Conservation (phyloP, 179 eudicot genomes). For the Silene vulgaris region DNA sequence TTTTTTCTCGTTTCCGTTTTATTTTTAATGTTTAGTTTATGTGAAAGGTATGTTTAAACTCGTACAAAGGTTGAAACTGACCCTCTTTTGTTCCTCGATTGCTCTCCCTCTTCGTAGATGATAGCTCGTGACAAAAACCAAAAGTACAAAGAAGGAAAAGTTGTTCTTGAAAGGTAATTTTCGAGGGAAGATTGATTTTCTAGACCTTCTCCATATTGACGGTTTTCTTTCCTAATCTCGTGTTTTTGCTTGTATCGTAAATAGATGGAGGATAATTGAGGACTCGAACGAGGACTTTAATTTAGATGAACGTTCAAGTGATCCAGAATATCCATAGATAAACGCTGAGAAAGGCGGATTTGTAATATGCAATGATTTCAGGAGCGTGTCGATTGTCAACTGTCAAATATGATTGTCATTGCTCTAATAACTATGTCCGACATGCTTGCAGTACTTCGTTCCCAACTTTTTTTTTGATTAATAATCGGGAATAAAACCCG, state of each 20-base stretch:
- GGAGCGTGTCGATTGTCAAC: not conserved
- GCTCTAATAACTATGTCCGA: not conserved
- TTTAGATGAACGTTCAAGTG: constrained; percentile 30
- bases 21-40: no score
- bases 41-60: no score
- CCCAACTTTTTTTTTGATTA: no score
- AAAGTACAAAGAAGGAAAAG: constrained; percentile 40
- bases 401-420: not conserved
- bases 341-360: not conserved
- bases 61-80: not conserved
- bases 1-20: no score
- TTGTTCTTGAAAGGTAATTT: constrained; percentile 38
- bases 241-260: not conserved
- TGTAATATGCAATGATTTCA: not conserved
- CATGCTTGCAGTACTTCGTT: no score
- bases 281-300: constrained; percentile 28
- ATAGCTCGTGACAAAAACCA: constrained; percentile 38
- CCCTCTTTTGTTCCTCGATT: not conserved
- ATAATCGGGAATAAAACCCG: no score
- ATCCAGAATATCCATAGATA: constrained; percentile 31
- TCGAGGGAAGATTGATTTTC: not conserved
- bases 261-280: constrained; percentile 35
- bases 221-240: not conserved
- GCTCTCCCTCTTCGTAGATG: constrained; percentile 22
- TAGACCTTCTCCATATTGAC: not conserved